Evolutionary conservation across 129 eudicot species (phyloP).

Genomic region (Pulicaria dysenterica): DNA sequence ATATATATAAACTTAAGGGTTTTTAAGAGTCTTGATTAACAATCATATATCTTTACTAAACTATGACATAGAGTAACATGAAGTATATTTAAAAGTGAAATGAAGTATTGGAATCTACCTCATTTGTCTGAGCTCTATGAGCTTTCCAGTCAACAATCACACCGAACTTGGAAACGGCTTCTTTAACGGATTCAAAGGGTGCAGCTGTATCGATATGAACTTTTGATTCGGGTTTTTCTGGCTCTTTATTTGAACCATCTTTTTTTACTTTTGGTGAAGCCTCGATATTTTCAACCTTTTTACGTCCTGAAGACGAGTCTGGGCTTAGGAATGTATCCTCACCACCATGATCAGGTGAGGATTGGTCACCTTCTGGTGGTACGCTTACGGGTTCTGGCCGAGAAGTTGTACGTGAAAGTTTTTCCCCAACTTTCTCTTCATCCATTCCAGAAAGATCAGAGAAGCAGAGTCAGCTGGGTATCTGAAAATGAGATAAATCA

Average conservation of each 20-base stretch:
- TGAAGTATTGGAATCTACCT: conserved; percentile 44
- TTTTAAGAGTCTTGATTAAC: no score
- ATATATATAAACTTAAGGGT: no score
- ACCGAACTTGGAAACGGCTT: conserved; percentile 82
- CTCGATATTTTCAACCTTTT: conserved; percentile 14
- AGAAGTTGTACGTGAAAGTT: conserved; percentile 5
- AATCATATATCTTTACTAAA: no score
- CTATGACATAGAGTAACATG: background rate
- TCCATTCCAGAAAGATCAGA: conserved; percentile 52
- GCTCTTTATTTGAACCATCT: conserved; percentile 28
- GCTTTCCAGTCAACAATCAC: conserved; percentile 94
- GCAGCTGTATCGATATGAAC: conserved; percentile 64
- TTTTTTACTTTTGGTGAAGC: conserved; percentile 9
- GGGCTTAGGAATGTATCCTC: conserved; percentile 37
- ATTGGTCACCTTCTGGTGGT: conserved; percentile 28
- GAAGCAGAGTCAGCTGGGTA: conserved; percentile 33
- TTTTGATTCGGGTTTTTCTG: conserved; percentile 24
- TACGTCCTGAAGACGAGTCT: conserved; percentile 38
- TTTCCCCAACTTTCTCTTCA: conserved; percentile 37
- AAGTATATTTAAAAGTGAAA: background rate
- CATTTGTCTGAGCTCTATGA: conserved; percentile 67
- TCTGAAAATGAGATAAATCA: conserved; percentile 22
- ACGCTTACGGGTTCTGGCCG: conserved; percentile 4
- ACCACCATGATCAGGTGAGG: conserved; percentile 25
- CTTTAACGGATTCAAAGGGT: conserved; percentile 79